A percentile compares a stretch with the other conserved stretches of the same genome.
Evolutionary conservation across 495 filamentous ascomycete species (phyloP).

Genomic region (Aspergillus kassunensis): DNA sequence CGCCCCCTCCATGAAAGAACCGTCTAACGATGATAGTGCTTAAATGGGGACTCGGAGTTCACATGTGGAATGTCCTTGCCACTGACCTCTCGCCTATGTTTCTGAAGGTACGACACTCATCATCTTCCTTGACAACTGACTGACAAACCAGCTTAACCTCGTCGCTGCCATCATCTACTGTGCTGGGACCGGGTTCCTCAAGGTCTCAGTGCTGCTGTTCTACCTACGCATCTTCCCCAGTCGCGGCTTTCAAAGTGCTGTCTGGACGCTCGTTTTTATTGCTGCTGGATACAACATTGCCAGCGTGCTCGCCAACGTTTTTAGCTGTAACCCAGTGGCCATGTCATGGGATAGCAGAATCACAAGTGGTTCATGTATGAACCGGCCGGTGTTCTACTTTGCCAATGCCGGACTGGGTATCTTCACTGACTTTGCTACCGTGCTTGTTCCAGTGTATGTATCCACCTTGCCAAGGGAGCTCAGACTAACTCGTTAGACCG

Average conservation of each 20-base stretch:
- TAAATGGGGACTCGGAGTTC: slow-evolving; percentile 13
- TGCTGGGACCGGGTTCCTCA: slow-evolving; percentile 35
- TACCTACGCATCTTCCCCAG: slow-evolving; percentile 48
- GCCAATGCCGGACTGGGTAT: slow-evolving; percentile 35
- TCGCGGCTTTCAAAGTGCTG: slow-evolving; percentile 27
- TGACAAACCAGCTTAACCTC: slow-evolving; percentile 11
- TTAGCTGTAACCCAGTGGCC: slow-evolving; percentile 29
- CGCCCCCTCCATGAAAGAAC: not conserved
- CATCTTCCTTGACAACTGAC: not conserved
- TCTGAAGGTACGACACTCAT: slow-evolving; percentile 3
- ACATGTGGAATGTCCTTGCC: slow-evolving; percentile 13
- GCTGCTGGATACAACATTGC: slow-evolving; percentile 33
- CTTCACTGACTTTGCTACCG: slow-evolving; percentile 35
- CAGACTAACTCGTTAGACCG: slow-evolving; percentile 16
- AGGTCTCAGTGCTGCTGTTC: slow-evolving; percentile 43
- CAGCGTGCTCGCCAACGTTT: slow-evolving; percentile 31
- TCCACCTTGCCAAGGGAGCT: not conserved
- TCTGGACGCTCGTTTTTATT: slow-evolving; percentile 31
- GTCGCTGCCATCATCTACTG: slow-evolving; percentile 31
- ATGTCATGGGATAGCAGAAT: slow-evolving; percentile 30
- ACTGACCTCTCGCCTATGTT: slow-evolving; percentile 10
- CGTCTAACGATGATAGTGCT: slow-evolving; percentile 12
- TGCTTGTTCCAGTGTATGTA: slow-evolving; percentile 35
- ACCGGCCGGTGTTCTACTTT: slow-evolving; percentile 31
- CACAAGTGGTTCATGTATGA: slow-evolving; percentile 24